Evolutionary conservation across 257 asterid genomes (phyloP), one percentile per base, ranked within the genome.

Genomic region (Solanum etuberosum): DNA sequence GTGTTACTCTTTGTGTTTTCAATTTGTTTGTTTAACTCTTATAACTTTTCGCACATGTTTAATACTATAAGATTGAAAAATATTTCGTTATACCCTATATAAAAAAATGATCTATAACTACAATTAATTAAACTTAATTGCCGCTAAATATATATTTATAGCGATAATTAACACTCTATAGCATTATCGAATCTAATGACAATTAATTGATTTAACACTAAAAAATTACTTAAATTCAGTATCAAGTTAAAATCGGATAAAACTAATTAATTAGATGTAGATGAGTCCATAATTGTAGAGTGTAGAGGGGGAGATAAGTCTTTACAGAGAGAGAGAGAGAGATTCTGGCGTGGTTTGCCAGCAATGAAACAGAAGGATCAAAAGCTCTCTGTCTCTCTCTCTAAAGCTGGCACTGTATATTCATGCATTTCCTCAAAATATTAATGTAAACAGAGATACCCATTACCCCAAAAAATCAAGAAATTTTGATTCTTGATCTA

Each of bases 341-440:
- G 87, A 84, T 77, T 84, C 43, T 48, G 88, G 89, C 68, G 87
- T 85, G 87, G 65, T 85, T 85, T 90, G 92, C 89, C 92, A 90
- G 92, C 92, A 48, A 43, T 73, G 89, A 86, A 61, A 85, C 48
- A 84, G 27, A 73, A 65, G 86, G 86, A 88, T 37, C 63, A 83
- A 35, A 40, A 57, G n/a, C 35, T 86, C 38, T 82, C 61, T 82
- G 70, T 61, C 72, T 34, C 16, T 51, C 61, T 73, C 51, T 72
- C 46, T 35, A 51, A 88, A 90, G 92, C 92, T 90, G 92, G 86
- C 92, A 83, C 84, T 78, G 83, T 87, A 72, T 85, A 87, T 73
- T 83, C 81, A 48, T 74, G 32, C 74, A 81, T 23, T 61, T 61
- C 31, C 15, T 21, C 40, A 68, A 78, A 82, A 76, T 59, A 88